Conservation (phyloP, 805 yeast species). For the Metschnikowia peoriensis region DNA sequence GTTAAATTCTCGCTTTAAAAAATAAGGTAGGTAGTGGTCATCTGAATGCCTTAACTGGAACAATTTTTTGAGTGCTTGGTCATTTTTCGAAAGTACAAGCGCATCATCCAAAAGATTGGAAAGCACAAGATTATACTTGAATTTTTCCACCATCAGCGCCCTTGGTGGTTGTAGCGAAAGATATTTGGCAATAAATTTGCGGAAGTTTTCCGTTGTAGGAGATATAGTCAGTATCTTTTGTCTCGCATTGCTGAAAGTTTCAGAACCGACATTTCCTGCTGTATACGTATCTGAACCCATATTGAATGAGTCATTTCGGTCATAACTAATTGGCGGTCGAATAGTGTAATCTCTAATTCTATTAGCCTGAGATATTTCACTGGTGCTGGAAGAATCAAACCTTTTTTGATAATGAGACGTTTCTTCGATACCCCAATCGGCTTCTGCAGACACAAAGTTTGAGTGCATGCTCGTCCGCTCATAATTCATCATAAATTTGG, state of each 20-base stretch:
- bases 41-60: conserved; percentile 4
- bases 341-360: conserved; percentile 2
- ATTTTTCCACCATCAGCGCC: conserved; percentile 35
- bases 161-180: conserved; percentile 17
- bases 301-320: conserved; percentile 6
- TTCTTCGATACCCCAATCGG: conserved; percentile 26
- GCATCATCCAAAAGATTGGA: conserved; percentile 41
- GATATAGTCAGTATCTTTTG: background rate
- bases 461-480: conserved; percentile 11
- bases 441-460: conserved; percentile 18
- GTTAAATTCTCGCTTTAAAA: conserved; percentile 11
- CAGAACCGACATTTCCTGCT: background rate
- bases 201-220: conserved; percentile 19
- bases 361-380: conserved; percentile 20
- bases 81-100: conserved; percentile 42
- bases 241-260: background rate
- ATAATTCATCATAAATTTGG: conserved; percentile 6
- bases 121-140: conserved; percentile 39
- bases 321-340: background rate
- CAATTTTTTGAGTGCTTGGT: conserved; percentile 29
- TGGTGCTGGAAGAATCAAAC: conserved; percentile 18
- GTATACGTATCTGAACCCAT: conserved; percentile 6
- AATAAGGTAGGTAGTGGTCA: background rate
- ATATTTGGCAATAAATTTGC: conserved; percentile 28
- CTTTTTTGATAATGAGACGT: conserved; percentile 9